Percentiles rank a stretch among this genome's conserved stretches.
Conservation (phyloP, 371 early-diverging fungal species). For the Synchytrium microbalum region DNA sequence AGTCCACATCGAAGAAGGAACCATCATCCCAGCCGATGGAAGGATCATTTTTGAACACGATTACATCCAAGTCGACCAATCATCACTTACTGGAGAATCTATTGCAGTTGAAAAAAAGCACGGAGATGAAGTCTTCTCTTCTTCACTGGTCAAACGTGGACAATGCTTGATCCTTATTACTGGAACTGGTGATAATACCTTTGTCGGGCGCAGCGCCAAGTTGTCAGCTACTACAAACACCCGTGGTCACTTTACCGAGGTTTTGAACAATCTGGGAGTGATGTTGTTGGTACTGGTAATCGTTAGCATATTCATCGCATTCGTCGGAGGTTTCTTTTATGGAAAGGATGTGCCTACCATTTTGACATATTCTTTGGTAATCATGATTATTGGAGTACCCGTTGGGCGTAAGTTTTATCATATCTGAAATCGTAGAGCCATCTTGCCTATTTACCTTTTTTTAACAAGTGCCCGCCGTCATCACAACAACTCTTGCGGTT, state of each 20-base stretch:
- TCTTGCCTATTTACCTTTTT: conserved; percentile 36
- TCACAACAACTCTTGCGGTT: conserved; percentile 27
- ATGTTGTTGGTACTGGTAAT: conserved; percentile 16
- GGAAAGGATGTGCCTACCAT: conserved; percentile 11
- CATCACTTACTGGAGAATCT: conserved; percentile 34
- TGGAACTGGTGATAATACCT: conserved; percentile 15
- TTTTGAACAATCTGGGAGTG: conserved; percentile 11
- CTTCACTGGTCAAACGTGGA: conserved; percentile 18
- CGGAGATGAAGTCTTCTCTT: conserved; percentile 19
- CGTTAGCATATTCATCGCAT: conserved; percentile 14
- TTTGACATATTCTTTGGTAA: conserved; percentile 18
- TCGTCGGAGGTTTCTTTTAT: conserved; percentile 17
- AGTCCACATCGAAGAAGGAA: conserved; percentile 20
- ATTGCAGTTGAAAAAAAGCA: conserved; percentile 21
- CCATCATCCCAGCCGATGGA: conserved; percentile 26
- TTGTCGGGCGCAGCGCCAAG: conserved; percentile 10
- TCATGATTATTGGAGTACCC: conserved; percentile 19
- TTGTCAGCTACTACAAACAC: conserved; percentile 1
- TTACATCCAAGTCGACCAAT: conserved; percentile 22
- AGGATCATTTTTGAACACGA: conserved; percentile 13
- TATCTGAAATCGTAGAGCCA: neutral
- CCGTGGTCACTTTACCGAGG: conserved; percentile 11
- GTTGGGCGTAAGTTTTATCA: conserved; percentile 15
- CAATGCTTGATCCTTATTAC: conserved; percentile 15
- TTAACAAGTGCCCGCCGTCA: conserved; percentile 38